Evolutionary conservation across 805 yeast genomes (phyloP), one percentile per base, ranked within the genome.

Genomic region (Lipomyces kockii): DNA sequence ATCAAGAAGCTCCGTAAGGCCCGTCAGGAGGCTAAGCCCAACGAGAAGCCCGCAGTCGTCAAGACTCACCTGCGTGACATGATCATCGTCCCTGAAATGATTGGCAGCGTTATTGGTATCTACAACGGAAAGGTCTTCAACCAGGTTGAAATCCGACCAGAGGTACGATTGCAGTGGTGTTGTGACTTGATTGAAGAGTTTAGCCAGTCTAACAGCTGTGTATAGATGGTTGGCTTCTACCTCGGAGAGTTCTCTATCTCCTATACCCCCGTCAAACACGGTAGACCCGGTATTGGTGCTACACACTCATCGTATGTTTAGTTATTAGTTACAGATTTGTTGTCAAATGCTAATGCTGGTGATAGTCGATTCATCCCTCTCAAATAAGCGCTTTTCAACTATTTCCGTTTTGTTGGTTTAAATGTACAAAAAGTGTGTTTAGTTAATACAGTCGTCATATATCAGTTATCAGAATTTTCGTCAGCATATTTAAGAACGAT

Each of bases 111-210:
- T 76, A 89, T 95, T 78, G 98, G 98, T 86, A 90, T 95, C 79
- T 95, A 95, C 97, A 95, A 95, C 89, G 99, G 99, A 87, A 95
- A 95, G 88, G 91, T 87, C 78, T 95, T 95, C 97, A 94, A 94
- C 97, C 90, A 89, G 79, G 97, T 95, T 83, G 99, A 95, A 85
- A 86, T 95, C 85, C 92, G 87, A 84, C 97, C 99, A 81, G 99
- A 95, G 66, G 66, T 63, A 37, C 9, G 63, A 56, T 12, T 43
- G 9, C 22, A 17, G 49, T 17, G 14, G 49, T 22, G 11, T 32
- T 32, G 32, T 29, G 20, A 17, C 7, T 25, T 35, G 34, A 12
- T n/a, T 29, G 34, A 11, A 7, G 25, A 22, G 34, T 29, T 7
- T 14, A 22, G 37, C n/a, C 32, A 29, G 4, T 46, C 58, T 51